Percentiles rank a stretch among this genome's conserved stretches.
Conservation (phyloP, 2,329 filamentous ascomycete genomes). For the Ceratocystis cubensis region DNA sequence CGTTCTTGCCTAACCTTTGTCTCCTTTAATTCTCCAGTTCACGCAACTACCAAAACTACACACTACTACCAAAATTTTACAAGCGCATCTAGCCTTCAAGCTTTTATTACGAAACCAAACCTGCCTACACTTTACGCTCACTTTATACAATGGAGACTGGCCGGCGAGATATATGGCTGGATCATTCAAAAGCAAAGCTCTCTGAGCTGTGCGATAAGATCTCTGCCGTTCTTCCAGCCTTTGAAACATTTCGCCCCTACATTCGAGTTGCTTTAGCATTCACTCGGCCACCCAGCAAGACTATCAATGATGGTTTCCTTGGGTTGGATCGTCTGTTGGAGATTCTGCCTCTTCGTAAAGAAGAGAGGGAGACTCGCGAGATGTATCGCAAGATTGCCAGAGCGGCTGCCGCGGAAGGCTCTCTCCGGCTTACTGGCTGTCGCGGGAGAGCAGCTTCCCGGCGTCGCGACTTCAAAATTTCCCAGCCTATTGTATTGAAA, state of each 20-base stretch:
- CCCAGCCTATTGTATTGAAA: not conserved
- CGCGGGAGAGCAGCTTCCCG: not conserved
- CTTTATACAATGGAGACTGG: too few species aligned
- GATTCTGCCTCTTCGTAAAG: not conserved
- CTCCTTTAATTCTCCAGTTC: not conserved
- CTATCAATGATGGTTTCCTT: not conserved
- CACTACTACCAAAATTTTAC: not conserved
- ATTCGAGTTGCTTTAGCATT: not conserved
- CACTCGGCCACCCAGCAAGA: not conserved
- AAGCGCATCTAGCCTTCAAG: too few species aligned
- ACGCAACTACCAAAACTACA: slow-evolving; percentile 2
- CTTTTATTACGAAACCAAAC: too few species aligned
- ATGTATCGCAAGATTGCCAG: not conserved
- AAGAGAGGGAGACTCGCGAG: not conserved
- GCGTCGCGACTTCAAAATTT: not conserved
- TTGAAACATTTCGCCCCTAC: not conserved
- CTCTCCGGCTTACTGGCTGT: not conserved
- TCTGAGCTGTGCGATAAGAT: not conserved
- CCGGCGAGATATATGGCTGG: not conserved
- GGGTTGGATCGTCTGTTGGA: not conserved
- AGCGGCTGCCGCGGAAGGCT: not conserved
- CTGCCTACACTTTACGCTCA: too few species aligned
- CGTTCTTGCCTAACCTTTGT: not conserved
- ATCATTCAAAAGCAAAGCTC: not conserved
- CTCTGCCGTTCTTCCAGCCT: not conserved